These are phyloP conservation scores for Phytophthora vignae DNA, from an alignment of 352 stramenopile genomes.

Conservation along the genomic window DNA sequence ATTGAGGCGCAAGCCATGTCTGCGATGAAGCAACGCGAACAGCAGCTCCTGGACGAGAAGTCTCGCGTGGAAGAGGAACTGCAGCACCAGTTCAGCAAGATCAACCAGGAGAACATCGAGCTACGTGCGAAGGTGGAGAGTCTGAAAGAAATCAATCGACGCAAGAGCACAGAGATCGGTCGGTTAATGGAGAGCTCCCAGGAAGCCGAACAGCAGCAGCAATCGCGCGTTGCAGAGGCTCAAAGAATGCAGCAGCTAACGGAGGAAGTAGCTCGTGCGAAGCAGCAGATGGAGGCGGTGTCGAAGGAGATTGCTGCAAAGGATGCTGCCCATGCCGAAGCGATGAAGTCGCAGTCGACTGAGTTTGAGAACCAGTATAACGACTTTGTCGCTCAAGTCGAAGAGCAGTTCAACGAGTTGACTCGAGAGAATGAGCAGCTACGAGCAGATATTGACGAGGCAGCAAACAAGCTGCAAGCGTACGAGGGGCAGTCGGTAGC, in stretches of 20 bases:
- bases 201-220: slow-evolving; percentile 43
- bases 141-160: slow-evolving; percentile 55
- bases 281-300: slow-evolving; percentile 53
- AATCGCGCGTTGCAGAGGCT: slow-evolving; percentile 30
- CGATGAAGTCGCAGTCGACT: slow-evolving; percentile 51
- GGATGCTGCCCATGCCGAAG: slow-evolving; percentile 52
- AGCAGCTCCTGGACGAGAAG: slow-evolving; percentile 62
- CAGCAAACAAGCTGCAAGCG: slow-evolving; percentile 50
- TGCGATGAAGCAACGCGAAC: slow-evolving; percentile 60
- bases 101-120: slow-evolving; percentile 53
- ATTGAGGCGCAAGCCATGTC: slow-evolving; percentile 50
- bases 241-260: slow-evolving; percentile 51
- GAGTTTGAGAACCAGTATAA: slow-evolving; percentile 73
- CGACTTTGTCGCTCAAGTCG: slow-evolving; percentile 58
- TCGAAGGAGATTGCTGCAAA: slow-evolving; percentile 58
- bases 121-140: slow-evolving; percentile 54
- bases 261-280: slow-evolving; percentile 44
- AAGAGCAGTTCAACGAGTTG: slow-evolving; percentile 57
- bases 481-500: slow-evolving; percentile 34
- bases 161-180: slow-evolving; percentile 64
- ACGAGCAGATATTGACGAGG: slow-evolving; percentile 50
- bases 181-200: slow-evolving; percentile 57
- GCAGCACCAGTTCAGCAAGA: slow-evolving; percentile 41
- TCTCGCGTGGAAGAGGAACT: slow-evolving; percentile 47
- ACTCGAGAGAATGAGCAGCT: slow-evolving; percentile 67